Conservation (phyloP, 495 filamentous ascomycete genomes). For the Aspergillus sparsus region DNA sequence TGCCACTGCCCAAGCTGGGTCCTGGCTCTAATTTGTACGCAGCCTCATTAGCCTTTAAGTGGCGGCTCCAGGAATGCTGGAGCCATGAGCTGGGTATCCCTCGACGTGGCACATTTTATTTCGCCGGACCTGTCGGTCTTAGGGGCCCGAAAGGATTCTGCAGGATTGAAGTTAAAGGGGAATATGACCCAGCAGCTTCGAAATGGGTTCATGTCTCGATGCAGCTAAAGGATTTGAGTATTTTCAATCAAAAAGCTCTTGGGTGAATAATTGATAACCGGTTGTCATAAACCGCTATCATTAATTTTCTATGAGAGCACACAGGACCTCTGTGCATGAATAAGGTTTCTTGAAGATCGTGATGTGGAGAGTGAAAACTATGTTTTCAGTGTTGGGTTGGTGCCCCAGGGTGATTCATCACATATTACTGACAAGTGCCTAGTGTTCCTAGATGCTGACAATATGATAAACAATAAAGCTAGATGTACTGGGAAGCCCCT, state of each 20-base stretch:
- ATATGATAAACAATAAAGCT: too few relatives aligned
- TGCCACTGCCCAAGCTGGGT: constrained; percentile 41
- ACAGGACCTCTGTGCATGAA: neutral
- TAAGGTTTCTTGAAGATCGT: neutral
- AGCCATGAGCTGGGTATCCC: constrained; percentile 37
- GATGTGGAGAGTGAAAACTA: too few relatives aligned
- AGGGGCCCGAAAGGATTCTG: constrained; percentile 56
- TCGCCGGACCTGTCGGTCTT: constrained; percentile 67
- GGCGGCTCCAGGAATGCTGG: constrained; percentile 46
- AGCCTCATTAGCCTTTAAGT: constrained; percentile 55
- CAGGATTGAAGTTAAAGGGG: constrained; percentile 58
- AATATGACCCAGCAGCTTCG: constrained; percentile 58
- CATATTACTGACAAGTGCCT: too few relatives aligned
- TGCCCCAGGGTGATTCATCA: too few relatives aligned
- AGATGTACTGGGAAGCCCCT: too few relatives aligned
- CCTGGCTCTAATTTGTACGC: constrained; percentile 41
- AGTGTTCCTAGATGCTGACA: too few relatives aligned
- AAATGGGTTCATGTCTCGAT: constrained; percentile 40
- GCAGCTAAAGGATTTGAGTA: constrained; percentile 37
- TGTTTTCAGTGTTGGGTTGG: too few relatives aligned
- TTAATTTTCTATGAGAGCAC: neutral
- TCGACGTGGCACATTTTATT: constrained; percentile 62
- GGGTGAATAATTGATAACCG: too few relatives aligned
- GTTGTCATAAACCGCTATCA: neutral
- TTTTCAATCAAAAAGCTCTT: constrained; percentile 32